These are phyloP conservation scores for Antitrichia curtipendula DNA, from an alignment of 225 moss, liverwort and hornwort species.

Conservation along the genomic window DNA sequence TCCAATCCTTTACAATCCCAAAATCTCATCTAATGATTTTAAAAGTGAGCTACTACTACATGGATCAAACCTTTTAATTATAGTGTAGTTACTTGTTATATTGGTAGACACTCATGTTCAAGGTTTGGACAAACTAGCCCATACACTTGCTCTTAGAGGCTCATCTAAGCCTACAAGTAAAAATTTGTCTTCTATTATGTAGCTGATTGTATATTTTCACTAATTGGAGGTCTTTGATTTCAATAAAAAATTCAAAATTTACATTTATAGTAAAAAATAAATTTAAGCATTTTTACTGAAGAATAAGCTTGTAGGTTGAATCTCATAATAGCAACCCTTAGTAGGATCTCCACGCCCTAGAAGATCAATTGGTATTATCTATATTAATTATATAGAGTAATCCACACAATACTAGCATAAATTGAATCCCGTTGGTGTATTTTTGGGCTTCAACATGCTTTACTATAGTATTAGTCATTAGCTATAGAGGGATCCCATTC, in stretches of 20 bases:
- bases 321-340: too few species aligned
- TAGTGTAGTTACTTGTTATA: not conserved
- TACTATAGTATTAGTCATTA: not conserved
- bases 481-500: not conserved
- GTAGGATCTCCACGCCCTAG: too few species aligned
- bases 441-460: not conserved
- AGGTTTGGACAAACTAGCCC: not conserved
- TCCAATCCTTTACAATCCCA: too few species aligned
- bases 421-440: not conserved
- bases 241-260: not conserved
- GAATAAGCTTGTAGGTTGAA: not conserved
- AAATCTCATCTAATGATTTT: too few species aligned
- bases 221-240: too few species aligned
- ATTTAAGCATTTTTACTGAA: not conserved
- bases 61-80: rapidly evolving
- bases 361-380: not conserved
- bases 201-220: too few species aligned
- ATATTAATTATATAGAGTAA: not conserved
- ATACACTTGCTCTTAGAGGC: not conserved
- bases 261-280: not conserved
- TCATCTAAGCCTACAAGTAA: not conserved
- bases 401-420: not conserved
- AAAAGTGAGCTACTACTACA: not conserved
- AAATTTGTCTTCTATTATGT: too few species aligned
- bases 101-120: not conserved